These are phyloP conservation scores for Pythium vanterpoolii DNA, from an alignment of 352 stramenopile genomes.

Conservation along the genomic window DNA sequence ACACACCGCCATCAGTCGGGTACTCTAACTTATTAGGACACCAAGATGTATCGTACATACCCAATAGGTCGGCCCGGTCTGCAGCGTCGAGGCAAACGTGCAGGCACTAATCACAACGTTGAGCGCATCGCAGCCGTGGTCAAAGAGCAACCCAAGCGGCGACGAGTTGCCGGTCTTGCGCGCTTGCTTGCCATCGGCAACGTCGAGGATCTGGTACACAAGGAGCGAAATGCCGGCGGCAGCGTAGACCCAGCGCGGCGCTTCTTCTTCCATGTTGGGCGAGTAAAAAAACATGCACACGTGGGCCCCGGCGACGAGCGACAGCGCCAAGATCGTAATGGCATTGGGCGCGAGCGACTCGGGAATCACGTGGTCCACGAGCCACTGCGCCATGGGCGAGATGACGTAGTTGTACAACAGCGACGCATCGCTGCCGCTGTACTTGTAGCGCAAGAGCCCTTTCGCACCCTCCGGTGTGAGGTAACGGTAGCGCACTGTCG, in stretches of 20 bases:
- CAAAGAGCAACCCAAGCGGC: constrained; percentile 78
- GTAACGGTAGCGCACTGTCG: constrained; percentile 45
- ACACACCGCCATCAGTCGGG: neutral
- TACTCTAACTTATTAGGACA: constrained; percentile 9
- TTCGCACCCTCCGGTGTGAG: constrained; percentile 68
- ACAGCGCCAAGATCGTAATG: constrained; percentile 78
- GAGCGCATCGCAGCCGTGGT: constrained; percentile 83
- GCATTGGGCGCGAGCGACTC: constrained; percentile 71
- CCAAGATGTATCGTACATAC: constrained; percentile 30
- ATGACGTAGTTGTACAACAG: constrained; percentile 83
- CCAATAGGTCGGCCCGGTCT: constrained; percentile 80
- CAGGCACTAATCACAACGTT: constrained; percentile 83
- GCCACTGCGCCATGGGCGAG: constrained; percentile 68
- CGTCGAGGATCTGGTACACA: constrained; percentile 83
- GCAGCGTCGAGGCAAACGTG: constrained; percentile 83
- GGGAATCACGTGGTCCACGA: constrained; percentile 74
- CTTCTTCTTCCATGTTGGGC: constrained; percentile 82
- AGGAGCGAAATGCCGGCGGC: constrained; percentile 59
- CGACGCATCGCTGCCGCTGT: constrained; percentile 81
- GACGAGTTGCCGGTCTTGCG: constrained; percentile 86
- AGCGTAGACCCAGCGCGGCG: constrained; percentile 72
- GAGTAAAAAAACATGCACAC: constrained; percentile 78
- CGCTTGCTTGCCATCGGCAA: constrained; percentile 85
- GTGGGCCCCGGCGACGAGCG: constrained; percentile 68
- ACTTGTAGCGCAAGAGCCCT: constrained; percentile 75